Conservation (phyloP, 2,329 filamentous ascomycete genomes). For the Colletotrichum higginsianum region DNA sequence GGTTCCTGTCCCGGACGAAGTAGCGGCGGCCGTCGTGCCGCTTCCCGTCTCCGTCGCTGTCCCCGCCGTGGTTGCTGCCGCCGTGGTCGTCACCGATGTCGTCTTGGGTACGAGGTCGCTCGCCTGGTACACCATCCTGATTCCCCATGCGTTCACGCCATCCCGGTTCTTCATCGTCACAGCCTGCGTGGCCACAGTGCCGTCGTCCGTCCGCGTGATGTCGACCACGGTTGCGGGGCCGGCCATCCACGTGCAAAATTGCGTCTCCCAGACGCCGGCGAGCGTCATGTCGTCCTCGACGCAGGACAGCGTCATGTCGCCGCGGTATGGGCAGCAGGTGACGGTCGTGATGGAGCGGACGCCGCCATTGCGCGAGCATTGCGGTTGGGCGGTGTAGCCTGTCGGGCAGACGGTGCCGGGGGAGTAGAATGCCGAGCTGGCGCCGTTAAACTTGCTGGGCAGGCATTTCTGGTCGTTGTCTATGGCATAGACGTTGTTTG, state of each 20-base stretch:
- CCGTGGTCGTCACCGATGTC: background rate
- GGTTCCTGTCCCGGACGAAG: background rate
- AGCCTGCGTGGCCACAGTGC: slow-evolving; percentile 30
- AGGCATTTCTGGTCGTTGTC: slow-evolving; percentile 44
- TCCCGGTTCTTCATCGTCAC: slow-evolving; percentile 38
- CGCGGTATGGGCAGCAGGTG: slow-evolving; percentile 46
- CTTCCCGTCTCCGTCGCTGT: background rate
- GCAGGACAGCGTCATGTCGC: slow-evolving; percentile 44
- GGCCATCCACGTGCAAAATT: slow-evolving; percentile 47
- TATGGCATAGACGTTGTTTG: slow-evolving; percentile 43
- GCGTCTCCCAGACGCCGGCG: slow-evolving; percentile 38
- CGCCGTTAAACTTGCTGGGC: slow-evolving; percentile 42
- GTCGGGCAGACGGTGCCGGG: slow-evolving; percentile 35
- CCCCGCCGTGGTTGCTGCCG: background rate
- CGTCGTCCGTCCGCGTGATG: slow-evolving; percentile 40
- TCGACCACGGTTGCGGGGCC: slow-evolving; percentile 37
- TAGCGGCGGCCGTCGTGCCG: background rate
- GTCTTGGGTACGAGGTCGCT: slow-evolving; percentile 41
- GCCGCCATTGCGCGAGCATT: slow-evolving; percentile 48
- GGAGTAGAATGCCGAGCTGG: slow-evolving; percentile 43
- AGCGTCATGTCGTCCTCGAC: slow-evolving; percentile 44
- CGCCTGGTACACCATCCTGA: slow-evolving; percentile 48
- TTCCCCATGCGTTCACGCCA: slow-evolving; percentile 46
- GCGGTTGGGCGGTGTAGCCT: slow-evolving; percentile 44
- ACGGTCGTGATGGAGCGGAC: slow-evolving; percentile 47